Conservation (phyloP, 345 rosid genomes). For the Clausena lansium region DNA sequence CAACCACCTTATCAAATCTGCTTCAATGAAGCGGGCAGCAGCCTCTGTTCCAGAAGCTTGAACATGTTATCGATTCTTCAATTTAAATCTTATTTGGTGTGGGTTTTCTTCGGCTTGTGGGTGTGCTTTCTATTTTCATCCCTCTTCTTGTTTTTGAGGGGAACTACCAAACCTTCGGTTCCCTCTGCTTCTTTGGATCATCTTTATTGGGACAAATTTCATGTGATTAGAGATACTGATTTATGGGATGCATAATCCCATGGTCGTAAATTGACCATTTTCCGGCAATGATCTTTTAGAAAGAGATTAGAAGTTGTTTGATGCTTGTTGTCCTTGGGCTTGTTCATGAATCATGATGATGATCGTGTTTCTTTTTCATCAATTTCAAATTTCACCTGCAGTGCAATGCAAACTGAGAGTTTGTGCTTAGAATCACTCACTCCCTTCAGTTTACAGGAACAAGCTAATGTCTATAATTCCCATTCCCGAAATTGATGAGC, state of each 20-base stretch:
- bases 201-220: slow-evolving; percentile 1
- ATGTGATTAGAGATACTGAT: slow-evolving; percentile 9
- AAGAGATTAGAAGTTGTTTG: not conserved
- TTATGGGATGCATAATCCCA: slow-evolving; percentile 9
- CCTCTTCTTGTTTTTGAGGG: slow-evolving; percentile 13
- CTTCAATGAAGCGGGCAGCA: slow-evolving; percentile 72
- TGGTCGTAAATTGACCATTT: slow-evolving; percentile 7
- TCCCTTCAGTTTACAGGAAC: too few relatives aligned
- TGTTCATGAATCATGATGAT: too few relatives aligned
- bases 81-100: not conserved
- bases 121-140: slow-evolving; percentile 26
- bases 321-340: not conserved
- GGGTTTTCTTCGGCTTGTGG: slow-evolving; percentile 1
- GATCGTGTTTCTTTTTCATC: too few relatives aligned
- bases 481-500: too few relatives aligned
- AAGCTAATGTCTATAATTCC: too few relatives aligned
- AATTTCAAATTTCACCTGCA: too few relatives aligned
- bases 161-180: slow-evolving; percentile 1
- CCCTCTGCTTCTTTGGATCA: not conserved
- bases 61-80: slow-evolving; percentile 9
- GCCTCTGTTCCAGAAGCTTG: slow-evolving; percentile 65
- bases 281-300: not conserved
- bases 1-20: slow-evolving; percentile 83
- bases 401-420: not conserved
- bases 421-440: not conserved